Percentiles rank a stretch among this genome's conserved stretches.
Conservation (phyloP, 2,329 filamentous ascomycete species). For the Mycosphaerella sp. region DNA sequence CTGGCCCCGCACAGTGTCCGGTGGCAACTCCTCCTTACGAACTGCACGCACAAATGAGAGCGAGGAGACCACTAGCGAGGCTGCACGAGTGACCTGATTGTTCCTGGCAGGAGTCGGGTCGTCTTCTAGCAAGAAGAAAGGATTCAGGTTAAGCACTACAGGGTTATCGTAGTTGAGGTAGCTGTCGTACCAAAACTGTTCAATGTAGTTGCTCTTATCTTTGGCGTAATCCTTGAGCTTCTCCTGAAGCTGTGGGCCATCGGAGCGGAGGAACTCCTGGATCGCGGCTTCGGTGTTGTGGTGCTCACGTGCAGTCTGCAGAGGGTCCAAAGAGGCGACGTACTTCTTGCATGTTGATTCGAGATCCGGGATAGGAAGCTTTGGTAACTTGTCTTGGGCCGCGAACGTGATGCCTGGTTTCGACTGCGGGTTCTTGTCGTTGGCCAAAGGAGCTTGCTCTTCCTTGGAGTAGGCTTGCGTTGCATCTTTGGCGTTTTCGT, state of each 20-base stretch:
- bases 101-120: slow-evolving; percentile 94
- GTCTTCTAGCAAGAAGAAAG: slow-evolving; percentile 95
- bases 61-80: slow-evolving; percentile 83
- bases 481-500: slow-evolving; percentile 49
- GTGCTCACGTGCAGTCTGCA: slow-evolving; percentile 76
- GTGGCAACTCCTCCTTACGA: slow-evolving; percentile 82
- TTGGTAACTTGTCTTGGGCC: slow-evolving; percentile 79
- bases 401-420: slow-evolving; percentile 80
- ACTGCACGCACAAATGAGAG: slow-evolving; percentile 90
- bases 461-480: slow-evolving; percentile 44
- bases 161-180: slow-evolving; percentile 98
- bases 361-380: slow-evolving; percentile 86
- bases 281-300: slow-evolving; percentile 74
- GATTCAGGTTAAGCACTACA: slow-evolving; percentile 93
- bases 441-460: slow-evolving; percentile 43
- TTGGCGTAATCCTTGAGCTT: slow-evolving; percentile 84
- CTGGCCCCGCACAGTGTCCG: slow-evolving; percentile 74
- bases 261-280: slow-evolving; percentile 70
- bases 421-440: slow-evolving; percentile 48
- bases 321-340: slow-evolving; percentile 66
- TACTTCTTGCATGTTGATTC: slow-evolving; percentile 73
- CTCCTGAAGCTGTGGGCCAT: slow-evolving; percentile 80
- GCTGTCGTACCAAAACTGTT: slow-evolving; percentile 99
- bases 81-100: slow-evolving; percentile 91
- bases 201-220: slow-evolving; percentile 91